Evolutionary conservation across 192 early-diverging fungal species (phyloP), one percentile per base, ranked within the genome.

Genomic region (Backusella tuberculispora): DNA sequence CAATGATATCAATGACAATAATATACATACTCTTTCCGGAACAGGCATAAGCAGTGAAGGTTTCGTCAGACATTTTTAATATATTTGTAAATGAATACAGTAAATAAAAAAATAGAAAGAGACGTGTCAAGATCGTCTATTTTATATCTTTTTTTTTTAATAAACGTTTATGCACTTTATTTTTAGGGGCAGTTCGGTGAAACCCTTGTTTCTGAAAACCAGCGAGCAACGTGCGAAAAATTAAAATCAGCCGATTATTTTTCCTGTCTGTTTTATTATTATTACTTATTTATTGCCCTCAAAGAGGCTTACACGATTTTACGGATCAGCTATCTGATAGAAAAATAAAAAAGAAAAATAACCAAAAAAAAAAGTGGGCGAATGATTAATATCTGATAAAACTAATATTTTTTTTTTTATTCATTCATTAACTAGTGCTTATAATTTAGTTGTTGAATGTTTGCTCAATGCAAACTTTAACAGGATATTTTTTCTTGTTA

Each of bases 21-120:
- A 7, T 4, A 63, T 24, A 66, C 34, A 34, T 71, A 71, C 70
- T 48, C 5, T 26, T 71, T 26, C 47, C 38, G 1, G 15, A 17
- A 56, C 47, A 53, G 8, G 70, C 70, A 37, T 56, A 71, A 6
- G 46, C 70, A 24, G 34, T 71, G 70, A 71, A 71, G n/a, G 34
- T 41, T 21, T 71, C 70, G 10, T 56, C 50, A 71, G 70, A 71
- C 70, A 71, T 71, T 56, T 71, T 46, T 69, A 46, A 26, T 67
- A 21, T 43, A 24, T 12, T 24, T 69, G 42, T 69, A 46, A 46
- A 29, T 44, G 21, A 69, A 29, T 44, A 29, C 19, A 66, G 24
- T 44, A 29, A 24, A 13, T 41, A 46, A 44, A 43, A 69, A 69
- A 29, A 69, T 45, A 7, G 14, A 24, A 44, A 66, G 40, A 38